A percentile compares a stretch with the other conserved stretches of the same genome.
These are phyloP conservation scores for Vanderwaltozyma yarrowii DNA, from an alignment of 805 yeast genomes.

Conservation along the genomic window DNA sequence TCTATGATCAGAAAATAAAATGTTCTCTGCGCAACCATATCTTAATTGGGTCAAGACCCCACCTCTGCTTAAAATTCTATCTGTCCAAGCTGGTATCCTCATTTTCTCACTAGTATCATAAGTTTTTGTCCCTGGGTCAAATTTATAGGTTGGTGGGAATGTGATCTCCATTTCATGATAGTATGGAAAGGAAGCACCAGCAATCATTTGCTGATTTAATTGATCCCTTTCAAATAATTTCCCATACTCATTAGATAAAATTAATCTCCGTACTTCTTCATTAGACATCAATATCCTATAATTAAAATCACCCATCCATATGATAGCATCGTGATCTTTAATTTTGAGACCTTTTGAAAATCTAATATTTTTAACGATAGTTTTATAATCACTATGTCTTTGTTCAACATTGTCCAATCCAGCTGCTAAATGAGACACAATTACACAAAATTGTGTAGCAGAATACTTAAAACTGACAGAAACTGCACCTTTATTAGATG, in stretches of 20 bases:
- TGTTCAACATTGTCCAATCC: slow-evolving; percentile 75
- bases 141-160: slow-evolving; percentile 90
- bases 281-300: slow-evolving; percentile 67
- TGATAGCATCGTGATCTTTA: slow-evolving; percentile 68
- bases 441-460: slow-evolving; percentile 63
- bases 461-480: slow-evolving; percentile 58
- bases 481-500: slow-evolving; percentile 73
- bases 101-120: slow-evolving; percentile 90
- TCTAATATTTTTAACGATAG: slow-evolving; percentile 58
- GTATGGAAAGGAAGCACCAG: slow-evolving; percentile 68
- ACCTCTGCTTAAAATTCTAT: slow-evolving; percentile 65
- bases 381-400: slow-evolving; percentile 76
- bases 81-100: slow-evolving; percentile 97
- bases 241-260: slow-evolving; percentile 38
- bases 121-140: slow-evolving; percentile 68
- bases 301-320: slow-evolving; percentile 93
- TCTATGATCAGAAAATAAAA: slow-evolving; percentile 76
- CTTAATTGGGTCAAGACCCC: slow-evolving; percentile 44
- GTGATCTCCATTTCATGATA: slow-evolving; percentile 71
- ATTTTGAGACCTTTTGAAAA: slow-evolving; percentile 50
- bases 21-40: slow-evolving; percentile 48
- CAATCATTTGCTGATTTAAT: slow-evolving; percentile 60
- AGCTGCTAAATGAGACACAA: slow-evolving; percentile 88
- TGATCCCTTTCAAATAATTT: slow-evolving; percentile 67
- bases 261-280: slow-evolving; percentile 53